Conservation (phyloP, 768 basidiomycete genomes). For the Gloeopeniophorella convolvens region DNA sequence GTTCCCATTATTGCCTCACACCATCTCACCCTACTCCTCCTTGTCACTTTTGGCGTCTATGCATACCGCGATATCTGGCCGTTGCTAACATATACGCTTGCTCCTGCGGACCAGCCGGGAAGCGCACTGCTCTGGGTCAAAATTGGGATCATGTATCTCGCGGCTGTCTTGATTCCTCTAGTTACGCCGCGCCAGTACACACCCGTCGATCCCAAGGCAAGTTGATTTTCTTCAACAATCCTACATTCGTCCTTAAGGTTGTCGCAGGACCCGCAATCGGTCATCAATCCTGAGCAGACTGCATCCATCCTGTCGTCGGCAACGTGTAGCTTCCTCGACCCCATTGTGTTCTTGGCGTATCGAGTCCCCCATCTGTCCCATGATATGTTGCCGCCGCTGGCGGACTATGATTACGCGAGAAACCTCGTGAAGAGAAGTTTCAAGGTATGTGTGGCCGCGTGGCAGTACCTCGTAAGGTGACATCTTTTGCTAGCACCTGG, state of each 20-base stretch:
- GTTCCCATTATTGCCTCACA: conserved; percentile 25
- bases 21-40: conserved; percentile 45
- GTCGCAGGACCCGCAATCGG: conserved; percentile 23
- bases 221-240: background rate
- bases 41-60: conserved; percentile 42
- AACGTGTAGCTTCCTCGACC: conserved; percentile 50
- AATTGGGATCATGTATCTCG: conserved; percentile 38
- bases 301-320: conserved; percentile 29
- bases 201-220: conserved; percentile 49
- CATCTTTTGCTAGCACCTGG: conserved; percentile 24
- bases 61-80: conserved; percentile 56
- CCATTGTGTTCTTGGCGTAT: conserved; percentile 38
- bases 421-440: conserved; percentile 31
- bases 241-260: background rate
- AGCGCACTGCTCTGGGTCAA: conserved; percentile 50
- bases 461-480: background rate
- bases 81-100: conserved; percentile 44
- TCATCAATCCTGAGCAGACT: conserved; percentile 28
- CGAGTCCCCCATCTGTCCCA: conserved; percentile 36
- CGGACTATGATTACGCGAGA: conserved; percentile 39
- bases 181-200: conserved; percentile 50
- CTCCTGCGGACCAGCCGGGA: conserved; percentile 42
- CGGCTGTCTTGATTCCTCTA: conserved; percentile 45
- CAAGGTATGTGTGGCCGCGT: conserved; percentile 24
- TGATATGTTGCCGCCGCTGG: conserved; percentile 40